Evolutionary conservation across 2,329 filamentous ascomycete species (phyloP).

Genomic region (Nannizziopsis barbatae): DNA sequence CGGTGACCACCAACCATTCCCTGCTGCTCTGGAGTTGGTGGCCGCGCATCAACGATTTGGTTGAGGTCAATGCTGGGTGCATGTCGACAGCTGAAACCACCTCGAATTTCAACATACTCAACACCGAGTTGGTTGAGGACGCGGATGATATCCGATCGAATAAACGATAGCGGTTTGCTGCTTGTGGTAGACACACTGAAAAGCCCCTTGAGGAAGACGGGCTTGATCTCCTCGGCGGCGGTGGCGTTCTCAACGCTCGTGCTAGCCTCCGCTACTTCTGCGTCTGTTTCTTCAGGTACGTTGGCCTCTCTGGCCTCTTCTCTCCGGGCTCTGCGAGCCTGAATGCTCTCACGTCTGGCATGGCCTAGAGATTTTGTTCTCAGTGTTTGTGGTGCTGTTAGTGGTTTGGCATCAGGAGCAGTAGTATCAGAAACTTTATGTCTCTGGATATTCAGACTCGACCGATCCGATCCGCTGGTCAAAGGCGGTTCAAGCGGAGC

Average conservation of each 20-base stretch:
- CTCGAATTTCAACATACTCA: constrained; percentile 84
- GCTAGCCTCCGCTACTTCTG: constrained; percentile 53
- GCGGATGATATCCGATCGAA: constrained; percentile 79
- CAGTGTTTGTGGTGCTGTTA: constrained; percentile 51
- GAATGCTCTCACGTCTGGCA: constrained; percentile 80
- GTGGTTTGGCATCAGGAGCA: constrained; percentile 43
- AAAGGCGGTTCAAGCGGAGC: constrained; percentile 55
- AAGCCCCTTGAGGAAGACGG: constrained; percentile 87
- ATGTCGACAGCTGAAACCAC: constrained; percentile 83
- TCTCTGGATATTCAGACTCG: constrained; percentile 41
- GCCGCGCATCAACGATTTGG: constrained; percentile 52
- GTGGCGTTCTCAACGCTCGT: constrained; percentile 41
- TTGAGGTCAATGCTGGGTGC: constrained; percentile 80
- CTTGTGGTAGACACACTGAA: constrained; percentile 97
- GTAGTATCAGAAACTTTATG: constrained; percentile 39
- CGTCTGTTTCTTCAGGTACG: constrained; percentile 82
- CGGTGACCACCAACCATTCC: constrained; percentile 45
- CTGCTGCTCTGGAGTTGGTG: constrained; percentile 46
- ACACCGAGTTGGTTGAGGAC: constrained; percentile 80
- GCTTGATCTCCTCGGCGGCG: constrained; percentile 63
- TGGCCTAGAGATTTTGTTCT: constrained; percentile 83
- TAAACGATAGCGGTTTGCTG: constrained; percentile 74
- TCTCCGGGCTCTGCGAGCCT: constrained; percentile 64
- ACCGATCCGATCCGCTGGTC: constrained; percentile 71
- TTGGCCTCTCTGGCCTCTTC: constrained; percentile 64